Percentiles rank a stretch among this genome's conserved stretches.
Evolutionary conservation across 257 asterid species (phyloP).

Genomic region (Fraxinus excelsior): DNA sequence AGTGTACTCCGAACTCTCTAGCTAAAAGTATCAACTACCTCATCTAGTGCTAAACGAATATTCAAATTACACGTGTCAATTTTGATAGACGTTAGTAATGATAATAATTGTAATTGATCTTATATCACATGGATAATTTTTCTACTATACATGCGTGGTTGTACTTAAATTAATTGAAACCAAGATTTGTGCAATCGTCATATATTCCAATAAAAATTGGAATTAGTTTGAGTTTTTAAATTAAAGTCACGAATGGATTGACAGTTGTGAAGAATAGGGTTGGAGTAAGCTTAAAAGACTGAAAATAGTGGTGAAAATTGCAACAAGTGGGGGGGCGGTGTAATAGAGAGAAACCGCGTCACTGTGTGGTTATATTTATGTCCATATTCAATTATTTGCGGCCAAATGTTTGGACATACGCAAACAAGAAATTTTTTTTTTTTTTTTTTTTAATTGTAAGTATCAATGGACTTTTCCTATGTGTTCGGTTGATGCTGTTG

Average conservation of each 20-base stretch:
- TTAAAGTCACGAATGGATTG: not conserved
- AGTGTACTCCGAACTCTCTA: not conserved
- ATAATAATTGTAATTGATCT: too few species aligned
- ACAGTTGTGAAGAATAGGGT: not conserved
- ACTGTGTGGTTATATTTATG: not conserved
- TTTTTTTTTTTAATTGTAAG: too few species aligned
- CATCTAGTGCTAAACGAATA: not conserved
- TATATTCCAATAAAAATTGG: not conserved
- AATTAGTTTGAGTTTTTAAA: not conserved
- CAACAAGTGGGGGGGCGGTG: slow-evolving; percentile 4
- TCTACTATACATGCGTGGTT: too few species aligned
- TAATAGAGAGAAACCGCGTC: not conserved
- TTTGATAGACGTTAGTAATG: not conserved
- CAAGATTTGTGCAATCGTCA: not conserved
- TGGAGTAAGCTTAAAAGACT: not conserved
- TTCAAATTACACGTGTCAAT: too few species aligned
- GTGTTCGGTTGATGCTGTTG: not conserved
- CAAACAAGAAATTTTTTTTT: not conserved
- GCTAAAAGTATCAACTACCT: too few species aligned
- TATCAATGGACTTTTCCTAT: not conserved
- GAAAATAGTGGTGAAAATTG: not conserved
- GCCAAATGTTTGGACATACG: not conserved
- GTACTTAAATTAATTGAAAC: not conserved
- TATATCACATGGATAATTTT: too few species aligned
- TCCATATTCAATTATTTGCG: not conserved